These are phyloP conservation scores for Blastocystis sp. DNA, from an alignment of 352 stramenopile genomes.

Conservation along the genomic window DNA sequence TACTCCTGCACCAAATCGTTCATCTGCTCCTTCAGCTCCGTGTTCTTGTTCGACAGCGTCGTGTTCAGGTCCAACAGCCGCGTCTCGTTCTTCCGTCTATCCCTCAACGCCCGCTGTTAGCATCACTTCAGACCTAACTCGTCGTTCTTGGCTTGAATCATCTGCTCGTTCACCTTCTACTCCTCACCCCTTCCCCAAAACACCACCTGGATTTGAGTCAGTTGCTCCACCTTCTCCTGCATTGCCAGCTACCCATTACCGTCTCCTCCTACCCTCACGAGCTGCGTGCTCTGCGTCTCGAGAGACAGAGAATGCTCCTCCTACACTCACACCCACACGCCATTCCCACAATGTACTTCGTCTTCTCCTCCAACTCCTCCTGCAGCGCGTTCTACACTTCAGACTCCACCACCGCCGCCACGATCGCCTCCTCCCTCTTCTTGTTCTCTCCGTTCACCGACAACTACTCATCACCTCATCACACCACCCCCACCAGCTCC, in stretches of 20 bases:
- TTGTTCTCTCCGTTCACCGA: background rate
- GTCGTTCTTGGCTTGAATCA: constrained; percentile 46
- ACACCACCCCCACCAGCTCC: background rate
- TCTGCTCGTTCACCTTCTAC: constrained; percentile 18
- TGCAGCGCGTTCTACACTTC: background rate
- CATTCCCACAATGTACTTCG: constrained; percentile 16
- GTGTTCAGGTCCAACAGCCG: constrained; percentile 51
- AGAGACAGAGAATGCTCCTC: constrained; percentile 22
- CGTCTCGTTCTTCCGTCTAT: constrained; percentile 56
- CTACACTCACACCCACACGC: background rate
- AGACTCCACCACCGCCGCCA: background rate
- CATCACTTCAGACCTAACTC: constrained; percentile 45
- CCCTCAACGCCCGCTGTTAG: background rate
- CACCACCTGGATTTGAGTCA: background rate
- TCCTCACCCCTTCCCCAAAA: background rate
- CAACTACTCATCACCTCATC: background rate
- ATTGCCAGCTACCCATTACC: constrained; percentile 5
- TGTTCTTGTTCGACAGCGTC: constrained; percentile 25
- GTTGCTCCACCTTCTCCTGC: constrained; percentile 8
- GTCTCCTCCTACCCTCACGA: background rate
- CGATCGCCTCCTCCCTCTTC: background rate
- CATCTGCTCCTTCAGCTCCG: constrained; percentile 38
- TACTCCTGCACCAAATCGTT: background rate
- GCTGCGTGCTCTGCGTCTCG: constrained; percentile 29
- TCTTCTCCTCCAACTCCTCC: constrained; percentile 20